Evolutionary conservation across 495 filamentous ascomycete genomes (phyloP), one percentile per base, ranked within the genome.

Genomic region (Xylaria nigripes): DNA sequence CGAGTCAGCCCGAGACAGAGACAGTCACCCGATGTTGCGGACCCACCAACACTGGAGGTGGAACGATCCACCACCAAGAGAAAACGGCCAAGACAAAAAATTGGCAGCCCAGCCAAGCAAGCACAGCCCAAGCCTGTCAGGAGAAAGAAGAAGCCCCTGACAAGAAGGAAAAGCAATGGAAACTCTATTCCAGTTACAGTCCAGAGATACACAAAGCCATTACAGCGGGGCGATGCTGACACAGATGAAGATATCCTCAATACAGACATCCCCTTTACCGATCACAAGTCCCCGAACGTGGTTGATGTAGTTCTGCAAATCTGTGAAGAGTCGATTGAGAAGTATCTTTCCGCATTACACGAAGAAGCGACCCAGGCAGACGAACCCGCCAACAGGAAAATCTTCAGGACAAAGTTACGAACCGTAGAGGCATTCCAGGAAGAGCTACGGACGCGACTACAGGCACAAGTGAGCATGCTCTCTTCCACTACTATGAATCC

Each of bases 281-380:
- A 73, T 55, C 77, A 80, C n/a, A 74, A 75, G 23, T 84, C 82
- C 25, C 83, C 86, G 51, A 88, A 87, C 56, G 71, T 80, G 1
- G 75, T 86, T 16, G 86, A 89, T 46, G 86, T 88, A 0, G 64
- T 88, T 9, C 73, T 78, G 45, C 83, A 87, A 64, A 76, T 88
- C 40, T 87, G 84, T 66, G 77, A 82, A 40, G 86, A 88, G 61
- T 79, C 84, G 1, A 68, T 86, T 24, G 80, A 80, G 32, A 76
- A 66, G 4, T 73, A 68, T 24, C 56, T 80, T 9, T 65, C 76
- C 49, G 78, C 64, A 24, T 56, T 78, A 6, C 67, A 74, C 43
- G 69, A 72, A 44, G 66, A 64, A 13, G 63, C 60, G 0, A 48
- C 56, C 22, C 61, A 67, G 6, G 71, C 68, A 30, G 69, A 76